Base-by-base conservation (phyloP, 2,329 filamentous ascomycete genomes). In the Aspergillus brasiliensis region DNA sequence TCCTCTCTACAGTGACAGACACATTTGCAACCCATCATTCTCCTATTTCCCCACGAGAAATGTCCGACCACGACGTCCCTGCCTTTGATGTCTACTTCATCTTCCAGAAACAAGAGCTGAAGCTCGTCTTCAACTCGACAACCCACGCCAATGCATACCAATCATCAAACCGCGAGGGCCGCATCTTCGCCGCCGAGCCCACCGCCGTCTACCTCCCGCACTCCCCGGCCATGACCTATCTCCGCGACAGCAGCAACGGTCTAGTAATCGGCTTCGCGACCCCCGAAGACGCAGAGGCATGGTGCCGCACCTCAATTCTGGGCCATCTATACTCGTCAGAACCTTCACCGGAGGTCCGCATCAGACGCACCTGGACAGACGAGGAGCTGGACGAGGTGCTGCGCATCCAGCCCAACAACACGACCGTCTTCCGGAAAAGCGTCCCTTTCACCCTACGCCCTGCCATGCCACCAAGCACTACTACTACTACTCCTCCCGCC, bases 101-200 rank as follows among this genome's bases (percentile, higher is more conserved):
- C 49, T 54, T 58, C 42, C 56, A 54, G 7, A 58, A 54, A 21
- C 49, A 54, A 19, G 56, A 58, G n/a, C 23, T 58, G n/a, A 58
- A 58, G 40, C 21, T 58, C 21, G 23, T 27, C 31, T 58, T 58
- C 56, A 54, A 28, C 6, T 27, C 49, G 2, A 3, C 42, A 21
- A 38, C 42, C 31, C 56, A 47, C 13, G 56, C 56, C 19, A 10
- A 34, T 13, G 27, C 40, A 15, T 58, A 58, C 42, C 56, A 58
- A 5, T n/a, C 23, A 10, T 28, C 44, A 10, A 58, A 58, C 38
- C 56, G 49, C 8, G 56, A 58, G 34, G 38, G 27, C n/a, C 56
- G 56, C 21, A 58, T 58, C 56, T 54, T 54, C 56, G 11, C 49
- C 40, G 13, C 17, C 0, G 49, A 54, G 6, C 56, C 56, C 15